These are phyloP conservation scores for Boletus barrowsii DNA, from an alignment of 768 basidiomycete species.

Conservation along the genomic window DNA sequence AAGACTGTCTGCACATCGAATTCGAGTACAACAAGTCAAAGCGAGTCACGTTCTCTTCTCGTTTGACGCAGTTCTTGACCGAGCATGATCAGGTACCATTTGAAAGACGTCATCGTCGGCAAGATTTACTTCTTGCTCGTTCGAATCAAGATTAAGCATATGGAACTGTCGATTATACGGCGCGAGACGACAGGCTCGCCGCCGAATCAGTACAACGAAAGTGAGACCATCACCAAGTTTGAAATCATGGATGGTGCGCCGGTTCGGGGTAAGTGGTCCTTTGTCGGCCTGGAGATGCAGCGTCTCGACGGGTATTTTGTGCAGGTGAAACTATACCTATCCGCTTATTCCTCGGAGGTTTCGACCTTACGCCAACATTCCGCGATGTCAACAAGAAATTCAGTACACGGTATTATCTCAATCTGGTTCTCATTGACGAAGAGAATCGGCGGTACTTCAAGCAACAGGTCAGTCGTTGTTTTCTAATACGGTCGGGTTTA, in stretches of 20 bases:
- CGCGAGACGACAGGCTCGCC: slow-evolving; percentile 95
- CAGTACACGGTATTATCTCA: slow-evolving; percentile 94
- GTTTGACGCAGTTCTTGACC: slow-evolving; percentile 1
- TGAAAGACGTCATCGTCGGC: slow-evolving; percentile 98
- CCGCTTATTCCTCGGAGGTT: slow-evolving; percentile 94
- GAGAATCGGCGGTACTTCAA: slow-evolving; percentile 98
- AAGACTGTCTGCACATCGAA: slow-evolving; percentile 98
- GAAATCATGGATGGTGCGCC: slow-evolving; percentile 99
- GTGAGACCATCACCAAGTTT: slow-evolving; percentile 98
- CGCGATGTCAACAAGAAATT: slow-evolving; percentile 99
- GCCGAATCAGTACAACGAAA: slow-evolving; percentile 99
- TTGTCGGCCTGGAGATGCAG: background rate
- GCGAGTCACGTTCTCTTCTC: slow-evolving; percentile 42
- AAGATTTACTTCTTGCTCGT: slow-evolving; percentile 99
- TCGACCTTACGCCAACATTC: slow-evolving; percentile 98
- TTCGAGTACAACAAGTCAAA: slow-evolving; percentile 99
- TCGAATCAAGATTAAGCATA: slow-evolving; percentile 99
- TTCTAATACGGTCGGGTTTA: background rate
- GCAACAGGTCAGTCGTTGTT: slow-evolving; percentile 63
- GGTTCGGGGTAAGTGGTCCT: slow-evolving; percentile 66
- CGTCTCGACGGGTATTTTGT: background rate
- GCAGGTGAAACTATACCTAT: slow-evolving; percentile 97
- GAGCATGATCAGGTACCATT: slow-evolving; percentile 70
- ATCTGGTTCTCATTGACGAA: slow-evolving; percentile 95
- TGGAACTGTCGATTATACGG: slow-evolving; percentile 97